Base-by-base conservation (phyloP, 768 basidiomycete species). In the Phylloporus arenicola region DNA sequence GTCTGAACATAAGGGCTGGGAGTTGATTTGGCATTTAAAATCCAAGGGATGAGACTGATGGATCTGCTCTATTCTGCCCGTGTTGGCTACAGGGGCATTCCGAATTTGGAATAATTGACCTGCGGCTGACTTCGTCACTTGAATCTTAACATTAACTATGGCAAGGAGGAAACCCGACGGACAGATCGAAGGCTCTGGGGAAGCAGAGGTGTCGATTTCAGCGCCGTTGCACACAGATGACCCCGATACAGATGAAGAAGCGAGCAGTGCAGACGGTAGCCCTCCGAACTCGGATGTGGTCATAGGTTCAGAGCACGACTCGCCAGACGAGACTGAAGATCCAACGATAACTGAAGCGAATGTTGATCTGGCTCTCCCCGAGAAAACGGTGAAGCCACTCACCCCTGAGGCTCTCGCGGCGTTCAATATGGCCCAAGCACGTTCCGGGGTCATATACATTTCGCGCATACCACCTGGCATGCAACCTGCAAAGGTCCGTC, bases 381-480 rank as follows among this genome's bases (percentile, higher is more conserved):
- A 56, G 44, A 82, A 81, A 64, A 72, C 76, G 4, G 76, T 91
- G 49, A 84, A 88, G 60, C 88, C 88, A 0, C 70, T 92, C 43
- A 87, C 84, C 3, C 74, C 77, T 6, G 86, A 89, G 64, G 86
- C 84, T 7, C 74, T 92, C 42, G 84, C 82, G 39, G 81, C 77
- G 17, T 92, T 85, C 70, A 81, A 84, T 58, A 78, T 78, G 27
- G 81, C 80, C 2, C 86, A 88, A 62, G 80, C 86, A 29, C 76
- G 77, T 35, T 82, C 92, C 17, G 94, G 94, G 0, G 83, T 97
- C 45, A 72, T 98, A 43, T 99, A 98, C 68, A 91, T 99, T 38
- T 96, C 93, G 14, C 79, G 96, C 29, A 87, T 98, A 61, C 96
- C 96, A 3, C 96, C 96, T 13, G 95, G 93, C 2, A 98, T 99